Conservation (phyloP, 768 basidiomycete species). For the Tylopilus sp. region DNA sequence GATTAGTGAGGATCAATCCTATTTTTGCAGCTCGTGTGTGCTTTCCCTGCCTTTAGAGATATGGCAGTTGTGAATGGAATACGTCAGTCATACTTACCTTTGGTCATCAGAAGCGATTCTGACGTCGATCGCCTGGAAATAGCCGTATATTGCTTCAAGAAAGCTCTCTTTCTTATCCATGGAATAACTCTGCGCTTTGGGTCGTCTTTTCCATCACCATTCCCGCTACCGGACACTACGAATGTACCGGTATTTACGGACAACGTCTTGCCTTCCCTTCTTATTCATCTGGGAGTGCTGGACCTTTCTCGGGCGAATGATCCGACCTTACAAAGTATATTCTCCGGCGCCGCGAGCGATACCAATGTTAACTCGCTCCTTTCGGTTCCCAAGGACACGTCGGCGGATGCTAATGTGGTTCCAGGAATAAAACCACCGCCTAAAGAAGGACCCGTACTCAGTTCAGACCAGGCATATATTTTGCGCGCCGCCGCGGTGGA, state of each 20-base stretch:
- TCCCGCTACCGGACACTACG: slow-evolving; percentile 59
- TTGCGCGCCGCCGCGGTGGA: slow-evolving; percentile 78
- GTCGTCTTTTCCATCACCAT: slow-evolving; percentile 45
- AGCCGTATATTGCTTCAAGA: slow-evolving; percentile 91
- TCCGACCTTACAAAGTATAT: slow-evolving; percentile 42
- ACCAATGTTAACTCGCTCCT: slow-evolving; percentile 42
- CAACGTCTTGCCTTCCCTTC: slow-evolving; percentile 81
- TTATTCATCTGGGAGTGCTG: slow-evolving; percentile 73
- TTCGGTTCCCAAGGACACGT: slow-evolving; percentile 20
- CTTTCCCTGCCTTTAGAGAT: slow-evolving; percentile 81
- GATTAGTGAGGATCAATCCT: slow-evolving; percentile 2
- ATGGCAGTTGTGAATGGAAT: slow-evolving; percentile 63
- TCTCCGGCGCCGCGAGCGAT: slow-evolving; percentile 43
- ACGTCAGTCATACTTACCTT: slow-evolving; percentile 40
- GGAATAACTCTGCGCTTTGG: slow-evolving; percentile 67
- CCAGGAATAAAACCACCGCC: slow-evolving; percentile 23
- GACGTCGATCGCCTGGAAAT: not conserved
- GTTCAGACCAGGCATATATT: slow-evolving; percentile 59
- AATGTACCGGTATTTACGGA: slow-evolving; percentile 70
- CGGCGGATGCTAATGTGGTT: not conserved
- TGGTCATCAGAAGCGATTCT: not conserved
- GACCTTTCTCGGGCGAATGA: slow-evolving; percentile 50
- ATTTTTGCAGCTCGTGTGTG: slow-evolving; percentile 58
- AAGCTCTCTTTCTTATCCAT: slow-evolving; percentile 79
- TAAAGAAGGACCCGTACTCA: slow-evolving; percentile 53